Evolutionary conservation across 257 asterid species (phyloP).

Genomic region (Mitragyna speciosa): DNA sequence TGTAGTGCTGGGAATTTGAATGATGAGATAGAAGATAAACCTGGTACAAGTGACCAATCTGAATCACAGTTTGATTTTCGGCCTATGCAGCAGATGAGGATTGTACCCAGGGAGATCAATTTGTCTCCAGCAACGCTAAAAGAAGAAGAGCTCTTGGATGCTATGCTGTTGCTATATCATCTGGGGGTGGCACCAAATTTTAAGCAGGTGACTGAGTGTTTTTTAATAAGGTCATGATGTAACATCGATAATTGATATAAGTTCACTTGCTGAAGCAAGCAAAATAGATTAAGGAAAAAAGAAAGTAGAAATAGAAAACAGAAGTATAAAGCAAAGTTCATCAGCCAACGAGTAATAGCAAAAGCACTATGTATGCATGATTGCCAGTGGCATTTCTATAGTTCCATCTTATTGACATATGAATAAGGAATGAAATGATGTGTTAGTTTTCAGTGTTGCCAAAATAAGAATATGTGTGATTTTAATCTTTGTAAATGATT

Average conservation of each 20-base stretch:
- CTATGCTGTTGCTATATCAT: conserved; percentile 86
- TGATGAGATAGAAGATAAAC: conserved; percentile 84
- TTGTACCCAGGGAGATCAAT: conserved; percentile 53
- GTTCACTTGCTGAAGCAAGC: not conserved
- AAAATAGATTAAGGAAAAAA: not conserved
- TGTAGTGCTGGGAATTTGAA: conserved; percentile 71
- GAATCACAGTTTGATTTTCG: conserved; percentile 73
- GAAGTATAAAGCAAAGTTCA: not conserved
- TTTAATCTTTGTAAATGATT: not conserved
- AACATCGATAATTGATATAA: not conserved
- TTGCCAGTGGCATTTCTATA: not conserved
- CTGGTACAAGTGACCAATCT: conserved; percentile 87
- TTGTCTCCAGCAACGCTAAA: conserved; percentile 71
- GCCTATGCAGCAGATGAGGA: conserved; percentile 67
- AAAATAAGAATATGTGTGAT: not conserved
- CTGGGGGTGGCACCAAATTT: conserved; percentile 95
- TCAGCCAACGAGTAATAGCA: not conserved
- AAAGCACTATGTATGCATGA: not conserved
- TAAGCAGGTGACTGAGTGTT: conserved; percentile 78
- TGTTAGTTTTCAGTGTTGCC: not conserved
- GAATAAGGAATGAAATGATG: not conserved
- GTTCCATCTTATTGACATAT: not conserved
- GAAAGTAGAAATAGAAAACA: not conserved
- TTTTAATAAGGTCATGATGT: not conserved
- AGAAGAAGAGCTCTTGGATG: conserved; percentile 96